Evolutionary conservation across 805 yeast species (phyloP), one percentile per base, ranked within the genome.

Genomic region (Pachysolen tannophilus): DNA sequence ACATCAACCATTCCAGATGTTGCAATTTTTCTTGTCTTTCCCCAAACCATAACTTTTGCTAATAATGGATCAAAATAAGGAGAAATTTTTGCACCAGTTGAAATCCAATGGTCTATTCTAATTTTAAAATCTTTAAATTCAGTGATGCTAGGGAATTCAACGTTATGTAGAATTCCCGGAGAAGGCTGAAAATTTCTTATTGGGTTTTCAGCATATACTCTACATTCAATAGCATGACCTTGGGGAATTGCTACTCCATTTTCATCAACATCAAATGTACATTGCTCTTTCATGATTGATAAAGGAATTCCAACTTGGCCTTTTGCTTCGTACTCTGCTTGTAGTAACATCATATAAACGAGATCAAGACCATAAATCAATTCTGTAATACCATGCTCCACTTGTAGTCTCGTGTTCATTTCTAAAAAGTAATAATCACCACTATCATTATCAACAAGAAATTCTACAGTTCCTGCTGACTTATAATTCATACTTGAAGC

Each of bases 381-480:
- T 37, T 52, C 57, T 9, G 57, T 48, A 18, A 52, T 48, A 30
- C 54, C 53, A 41, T 52, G 56, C 33, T 52, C 57, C 10, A 52
- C 56, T 41, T 52, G 56, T 13, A 52, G 43, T 30, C 56, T 43
- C 8, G 55, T 48, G 32, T 52, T 52, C 50, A 51, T 49, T 33
- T 52, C 57, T 26, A 52, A 37, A 33, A 52, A 52, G 29, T 48
- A 51, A 26, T 40, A 52, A 1, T 37, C 32, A 11, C 52, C 52
- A 15, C 43, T 40, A 16, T 45, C 48, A 38, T 52, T 47, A 33
- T 51, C 53, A 20, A 52, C 56, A 14, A 52, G 37, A 28, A 49
- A 52, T 26, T 52, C 57, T 18, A 52, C 42, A n/a, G 57, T 52
- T 30, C 57, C 57, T 6, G 57, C 57, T 9, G 56, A 49, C 29